These are phyloP conservation scores for Trametes polyzona DNA, from an alignment of 1,284 basidiomycete genomes.

Conservation along the genomic window DNA sequence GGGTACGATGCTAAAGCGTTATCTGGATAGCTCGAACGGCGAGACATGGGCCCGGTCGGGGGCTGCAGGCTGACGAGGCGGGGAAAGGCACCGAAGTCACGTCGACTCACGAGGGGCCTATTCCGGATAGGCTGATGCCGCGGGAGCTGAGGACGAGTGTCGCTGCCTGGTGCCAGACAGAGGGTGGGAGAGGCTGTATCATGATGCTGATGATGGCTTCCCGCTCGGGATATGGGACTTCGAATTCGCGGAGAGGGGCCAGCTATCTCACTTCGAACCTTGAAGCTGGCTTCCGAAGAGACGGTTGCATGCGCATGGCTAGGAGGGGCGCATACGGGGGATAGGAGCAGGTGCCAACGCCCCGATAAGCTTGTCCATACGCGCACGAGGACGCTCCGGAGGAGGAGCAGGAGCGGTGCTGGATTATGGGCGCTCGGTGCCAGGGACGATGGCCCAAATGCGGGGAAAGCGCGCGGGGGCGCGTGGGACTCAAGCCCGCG, in stretches of 20 bases:
- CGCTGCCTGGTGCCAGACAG: not conserved
- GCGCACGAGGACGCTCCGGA: constrained; percentile 1
- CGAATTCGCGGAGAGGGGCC: not conserved
- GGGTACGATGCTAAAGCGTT: not conserved
- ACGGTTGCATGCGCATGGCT: not conserved
- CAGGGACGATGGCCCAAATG: constrained; percentile 16
- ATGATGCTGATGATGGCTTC: constrained; percentile 24
- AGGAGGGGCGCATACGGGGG: not conserved
- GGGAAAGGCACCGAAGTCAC: not conserved
- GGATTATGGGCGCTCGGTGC: constrained; percentile 10
- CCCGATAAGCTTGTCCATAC: not conserved
- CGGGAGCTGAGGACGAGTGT: constrained; percentile 3
- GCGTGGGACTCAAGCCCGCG: constrained; percentile 5
- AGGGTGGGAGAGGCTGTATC: constrained; percentile 16
- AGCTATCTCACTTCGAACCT: not conserved
- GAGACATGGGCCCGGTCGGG: constrained; percentile 5
- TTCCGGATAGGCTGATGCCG: constrained; percentile 10
- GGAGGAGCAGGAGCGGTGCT: constrained; percentile 6
- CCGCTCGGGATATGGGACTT: not conserved
- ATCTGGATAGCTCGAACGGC: constrained; percentile 7
- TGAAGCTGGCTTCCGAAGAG: not conserved
- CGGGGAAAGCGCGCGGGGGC: not conserved
- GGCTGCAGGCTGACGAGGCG: not conserved
- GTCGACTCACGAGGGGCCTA: constrained; percentile 1
- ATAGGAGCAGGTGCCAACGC: not conserved